phyloP scores from a whole-genome alignment of 1,139 yeast genomes.

The Eremothecium gossypii region DNA sequence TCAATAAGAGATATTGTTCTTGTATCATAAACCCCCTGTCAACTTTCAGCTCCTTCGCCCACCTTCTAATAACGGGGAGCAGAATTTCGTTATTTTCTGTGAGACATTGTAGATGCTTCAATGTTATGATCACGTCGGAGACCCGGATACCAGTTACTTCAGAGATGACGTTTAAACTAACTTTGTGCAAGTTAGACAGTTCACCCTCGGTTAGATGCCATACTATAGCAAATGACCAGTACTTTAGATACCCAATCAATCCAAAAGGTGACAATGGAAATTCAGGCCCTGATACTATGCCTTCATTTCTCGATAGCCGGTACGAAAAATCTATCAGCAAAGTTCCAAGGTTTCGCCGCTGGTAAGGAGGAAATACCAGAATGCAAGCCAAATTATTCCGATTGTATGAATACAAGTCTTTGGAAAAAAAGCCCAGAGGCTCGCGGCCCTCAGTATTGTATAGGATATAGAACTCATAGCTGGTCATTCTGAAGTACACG shows the following conservation, averaged over 20 bases:
- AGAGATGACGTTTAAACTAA: constrained; percentile 48
- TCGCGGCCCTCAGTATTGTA: constrained; percentile 40
- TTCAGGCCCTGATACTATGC: constrained; percentile 75
- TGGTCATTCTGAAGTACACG: constrained; percentile 68
- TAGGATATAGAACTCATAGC: constrained; percentile 69
- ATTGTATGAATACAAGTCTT: constrained; percentile 77
- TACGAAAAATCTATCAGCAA: constrained; percentile 78
- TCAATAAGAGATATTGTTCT: constrained; percentile 24
- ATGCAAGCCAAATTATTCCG: constrained; percentile 85
- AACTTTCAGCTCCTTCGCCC: constrained; percentile 11
- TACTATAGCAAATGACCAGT: constrained; percentile 57
- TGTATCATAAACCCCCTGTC: constrained; percentile 19
- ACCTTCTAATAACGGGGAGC: constrained; percentile 11
- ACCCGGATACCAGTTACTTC: constrained; percentile 57
- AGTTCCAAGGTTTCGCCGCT: constrained; percentile 67
- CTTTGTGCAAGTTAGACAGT: constrained; percentile 23
- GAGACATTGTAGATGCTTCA: constrained; percentile 53
- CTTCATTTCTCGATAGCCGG: constrained; percentile 51
- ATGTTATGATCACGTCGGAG: constrained; percentile 57
- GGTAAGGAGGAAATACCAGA: constrained; percentile 86
- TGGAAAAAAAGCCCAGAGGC: constrained; percentile 89
- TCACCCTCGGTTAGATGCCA: constrained; percentile 35
- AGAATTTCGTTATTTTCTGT: constrained; percentile 17
- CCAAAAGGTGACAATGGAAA: constrained; percentile 84
- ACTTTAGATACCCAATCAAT: constrained; percentile 56